phyloP scores from a whole-genome alignment of 352 stramenopile genomes.

The Globisporangium irregulare region DNA sequence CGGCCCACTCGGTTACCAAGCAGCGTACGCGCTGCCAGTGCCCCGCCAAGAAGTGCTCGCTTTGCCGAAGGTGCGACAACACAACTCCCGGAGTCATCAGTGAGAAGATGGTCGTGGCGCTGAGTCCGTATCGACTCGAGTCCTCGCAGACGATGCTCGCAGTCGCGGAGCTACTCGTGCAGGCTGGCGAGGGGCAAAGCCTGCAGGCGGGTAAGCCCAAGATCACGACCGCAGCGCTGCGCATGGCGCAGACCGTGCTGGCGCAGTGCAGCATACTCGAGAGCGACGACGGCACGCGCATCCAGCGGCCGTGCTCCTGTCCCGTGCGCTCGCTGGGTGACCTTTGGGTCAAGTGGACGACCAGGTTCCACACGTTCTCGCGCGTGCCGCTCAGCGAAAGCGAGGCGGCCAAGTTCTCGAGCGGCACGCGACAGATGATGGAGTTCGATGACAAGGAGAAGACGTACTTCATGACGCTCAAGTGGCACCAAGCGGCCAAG shows the following conservation, averaged over 20 bases:
- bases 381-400: constrained; percentile 46
- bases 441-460: constrained; percentile 50
- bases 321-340: constrained; percentile 72
- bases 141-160: constrained; percentile 34
- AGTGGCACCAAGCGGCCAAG: constrained; percentile 82
- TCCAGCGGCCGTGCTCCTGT: constrained; percentile 74
- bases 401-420: constrained; percentile 66
- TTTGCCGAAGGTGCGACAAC: constrained; percentile 65
- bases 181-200: constrained; percentile 46
- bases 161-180: constrained; percentile 46
- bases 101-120: constrained; percentile 55
- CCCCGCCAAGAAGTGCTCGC: constrained; percentile 74
- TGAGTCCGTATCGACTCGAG: constrained; percentile 47
- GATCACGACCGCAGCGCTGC: constrained; percentile 50
- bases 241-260: constrained; percentile 64
- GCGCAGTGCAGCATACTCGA: constrained; percentile 68
- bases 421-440: constrained; percentile 83
- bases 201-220: constrained; percentile 34
- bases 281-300: constrained; percentile 47
- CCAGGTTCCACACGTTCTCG: constrained; percentile 75
- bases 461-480: constrained; percentile 78
- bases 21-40: constrained; percentile 79
- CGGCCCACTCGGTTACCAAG: constrained; percentile 56
- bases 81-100: constrained; percentile 58
- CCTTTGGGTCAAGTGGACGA: constrained; percentile 81